Evolutionary conservation across 202 grass and related monocot genomes (phyloP), one percentile per base, ranked within the genome.

Genomic region (Eragrostis tef): DNA sequence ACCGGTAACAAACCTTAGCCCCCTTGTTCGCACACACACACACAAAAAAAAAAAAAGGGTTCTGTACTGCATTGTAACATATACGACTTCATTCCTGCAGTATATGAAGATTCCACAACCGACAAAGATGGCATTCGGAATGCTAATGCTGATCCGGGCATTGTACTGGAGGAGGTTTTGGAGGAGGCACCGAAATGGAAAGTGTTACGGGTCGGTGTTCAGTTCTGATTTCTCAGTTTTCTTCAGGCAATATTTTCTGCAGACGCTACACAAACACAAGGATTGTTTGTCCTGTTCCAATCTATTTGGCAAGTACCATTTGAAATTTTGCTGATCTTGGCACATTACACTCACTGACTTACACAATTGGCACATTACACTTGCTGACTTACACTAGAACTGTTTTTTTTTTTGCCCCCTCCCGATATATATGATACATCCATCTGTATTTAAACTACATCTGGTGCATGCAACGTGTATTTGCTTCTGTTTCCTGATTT

Each of bases 151-250:
- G 76, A 82, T 56, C 50, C 6, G 19, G 81, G 79, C 51, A 69
- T 94, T 44, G 46, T 90, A 22, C 73, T 98, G 76, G 88, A 89
- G 79, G 95, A 98, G 91, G 85, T 98, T 78, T 86, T 98, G 69
- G 95, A 98, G 86, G 95, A 93, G 89, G 84, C 90, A 69, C 95
- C 95, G 20, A 94, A 98, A 87, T 98, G 95, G 92, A 94, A 94
- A 89, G 79, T 94, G 80, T 98, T 98, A 71, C 70, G 53, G 88
- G 95, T 98, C 87, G 87, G 92, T 85, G 80, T 65, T 85, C 81
- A 76, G 67, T 92, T 86, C 66, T 70, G 61, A 27, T 84, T 70
- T 49, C 47, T 78, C 60, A 64, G 77, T 79, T 80, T 68, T 74
- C 82, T 89, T 57, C 65, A 60, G 9, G n/a, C 25, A 70, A 21